Evolutionary conservation across 1,284 basidiomycete genomes (phyloP).

Genomic region (Cutaneotrichosporon curvatum): DNA sequence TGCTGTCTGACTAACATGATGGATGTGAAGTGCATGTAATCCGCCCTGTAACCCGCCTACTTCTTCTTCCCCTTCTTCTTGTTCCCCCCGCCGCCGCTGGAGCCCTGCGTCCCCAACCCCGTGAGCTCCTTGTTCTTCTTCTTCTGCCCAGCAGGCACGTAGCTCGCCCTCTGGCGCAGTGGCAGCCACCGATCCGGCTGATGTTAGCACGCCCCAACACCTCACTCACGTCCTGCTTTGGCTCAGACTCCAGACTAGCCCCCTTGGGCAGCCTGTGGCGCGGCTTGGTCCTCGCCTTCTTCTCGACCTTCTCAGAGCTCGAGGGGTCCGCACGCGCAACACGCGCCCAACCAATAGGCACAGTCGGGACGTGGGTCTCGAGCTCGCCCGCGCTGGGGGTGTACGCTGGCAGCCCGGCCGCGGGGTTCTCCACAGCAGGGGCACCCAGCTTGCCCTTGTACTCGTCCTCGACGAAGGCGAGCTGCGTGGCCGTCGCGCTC

Average conservation of each 20-base stretch:
- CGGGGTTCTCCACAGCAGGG: constrained; percentile 14
- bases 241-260: constrained; percentile 25
- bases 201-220: not conserved
- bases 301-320: constrained; percentile 5
- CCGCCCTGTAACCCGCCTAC: no score
- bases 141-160: constrained; percentile 25
- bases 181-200: constrained; percentile 47
- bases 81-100: constrained; percentile 2
- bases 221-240: constrained; percentile 41
- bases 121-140: constrained; percentile 45
- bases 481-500: constrained; percentile 65
- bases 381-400: constrained; percentile 29
- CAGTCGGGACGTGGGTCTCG: constrained; percentile 33
- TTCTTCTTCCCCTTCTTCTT: constrained; percentile 21
- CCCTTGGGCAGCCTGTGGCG: constrained; percentile 43
- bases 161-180: constrained; percentile 36
- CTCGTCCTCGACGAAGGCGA: constrained; percentile 67
- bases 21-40: no score
- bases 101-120: constrained; percentile 14
- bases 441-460: constrained; percentile 52
- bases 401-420: constrained; percentile 9
- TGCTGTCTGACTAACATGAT: no score
- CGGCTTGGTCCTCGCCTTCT: constrained; percentile 24
- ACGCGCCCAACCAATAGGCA: constrained; percentile 36
- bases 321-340: constrained; percentile 2